phyloP scores from a whole-genome alignment of 805 yeast species.

The Maudiozyma turicensis region DNA sequence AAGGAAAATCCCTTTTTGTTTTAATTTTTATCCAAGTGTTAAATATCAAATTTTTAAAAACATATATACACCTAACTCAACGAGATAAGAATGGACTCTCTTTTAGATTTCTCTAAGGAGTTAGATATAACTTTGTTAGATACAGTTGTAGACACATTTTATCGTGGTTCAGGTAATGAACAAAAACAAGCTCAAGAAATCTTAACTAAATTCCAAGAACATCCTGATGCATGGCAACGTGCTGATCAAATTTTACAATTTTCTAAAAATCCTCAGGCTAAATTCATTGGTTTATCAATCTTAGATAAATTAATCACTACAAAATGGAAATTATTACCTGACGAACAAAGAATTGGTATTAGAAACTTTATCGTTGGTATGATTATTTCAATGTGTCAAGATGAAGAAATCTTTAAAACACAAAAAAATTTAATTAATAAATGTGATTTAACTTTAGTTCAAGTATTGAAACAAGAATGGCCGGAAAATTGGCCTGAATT shows the following conservation, averaged over 20 bases:
- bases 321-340: constrained; percentile 88
- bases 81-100: constrained; percentile 56
- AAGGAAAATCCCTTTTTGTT: too few relatives aligned
- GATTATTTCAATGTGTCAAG: constrained; percentile 86
- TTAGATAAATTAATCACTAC: constrained; percentile 83
- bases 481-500: constrained; percentile 98
- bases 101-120: constrained; percentile 79
- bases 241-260: constrained; percentile 81
- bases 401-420: constrained; percentile 56
- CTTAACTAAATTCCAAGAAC: constrained; percentile 77
- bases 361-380: constrained; percentile 88
- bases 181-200: constrained; percentile 64
- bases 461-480: constrained; percentile 96
- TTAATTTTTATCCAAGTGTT: too few relatives aligned
- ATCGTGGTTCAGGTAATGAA: constrained; percentile 58
- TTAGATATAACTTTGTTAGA: constrained; percentile 75
- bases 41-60: too few relatives aligned
- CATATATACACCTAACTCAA: not conserved
- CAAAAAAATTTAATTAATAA: constrained; percentile 84
- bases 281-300: constrained; percentile 84
- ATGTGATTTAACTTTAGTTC: constrained; percentile 88
- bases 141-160: constrained; percentile 75
- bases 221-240: constrained; percentile 91
- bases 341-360: constrained; percentile 82
- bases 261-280: constrained; percentile 74